These are phyloP conservation scores for Sclerotinia trifoliorum DNA, from an alignment of 2,329 filamentous ascomycete genomes.

Conservation along the genomic window DNA sequence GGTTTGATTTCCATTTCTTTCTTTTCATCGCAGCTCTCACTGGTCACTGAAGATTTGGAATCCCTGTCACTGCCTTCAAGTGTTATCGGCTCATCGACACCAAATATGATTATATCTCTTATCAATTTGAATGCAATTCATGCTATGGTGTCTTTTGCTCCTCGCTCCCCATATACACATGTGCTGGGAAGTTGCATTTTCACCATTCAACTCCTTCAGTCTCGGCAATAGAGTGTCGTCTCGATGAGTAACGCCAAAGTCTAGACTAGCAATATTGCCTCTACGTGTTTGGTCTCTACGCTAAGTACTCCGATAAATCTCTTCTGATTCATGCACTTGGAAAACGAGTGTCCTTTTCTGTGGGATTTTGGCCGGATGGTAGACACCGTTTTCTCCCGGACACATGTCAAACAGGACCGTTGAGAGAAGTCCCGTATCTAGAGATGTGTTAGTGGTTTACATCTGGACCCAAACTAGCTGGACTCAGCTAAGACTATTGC, in stretches of 20 bases:
- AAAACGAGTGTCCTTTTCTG: constrained; percentile 43
- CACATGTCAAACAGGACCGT: not conserved
- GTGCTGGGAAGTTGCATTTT: constrained; percentile 40
- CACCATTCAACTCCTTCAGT: constrained; percentile 44
- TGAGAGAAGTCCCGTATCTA: not conserved
- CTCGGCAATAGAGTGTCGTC: constrained; percentile 50
- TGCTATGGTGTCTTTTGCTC: constrained; percentile 48
- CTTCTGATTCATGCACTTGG: constrained; percentile 66
- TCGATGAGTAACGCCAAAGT: constrained; percentile 51
- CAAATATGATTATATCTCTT: constrained; percentile 44
- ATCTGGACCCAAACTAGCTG: not conserved
- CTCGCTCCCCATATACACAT: constrained; percentile 45
- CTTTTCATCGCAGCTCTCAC: not conserved
- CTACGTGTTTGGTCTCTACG: constrained; percentile 65
- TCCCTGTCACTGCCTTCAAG: constrained; percentile 26
- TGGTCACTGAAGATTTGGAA: not conserved
- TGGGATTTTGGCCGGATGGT: constrained; percentile 71
- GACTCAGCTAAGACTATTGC: too few relatives aligned
- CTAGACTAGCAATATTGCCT: constrained; percentile 47
- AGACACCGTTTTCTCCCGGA: constrained; percentile 58
- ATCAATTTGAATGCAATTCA: constrained; percentile 50
- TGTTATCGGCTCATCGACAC: constrained; percentile 35
- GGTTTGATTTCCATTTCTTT: not conserved
- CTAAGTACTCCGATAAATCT: constrained; percentile 86
- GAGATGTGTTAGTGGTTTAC: not conserved